These are phyloP conservation scores for Acaromyces ingoldii DNA, from an alignment of 1,284 basidiomycete genomes.

Conservation along the genomic window DNA sequence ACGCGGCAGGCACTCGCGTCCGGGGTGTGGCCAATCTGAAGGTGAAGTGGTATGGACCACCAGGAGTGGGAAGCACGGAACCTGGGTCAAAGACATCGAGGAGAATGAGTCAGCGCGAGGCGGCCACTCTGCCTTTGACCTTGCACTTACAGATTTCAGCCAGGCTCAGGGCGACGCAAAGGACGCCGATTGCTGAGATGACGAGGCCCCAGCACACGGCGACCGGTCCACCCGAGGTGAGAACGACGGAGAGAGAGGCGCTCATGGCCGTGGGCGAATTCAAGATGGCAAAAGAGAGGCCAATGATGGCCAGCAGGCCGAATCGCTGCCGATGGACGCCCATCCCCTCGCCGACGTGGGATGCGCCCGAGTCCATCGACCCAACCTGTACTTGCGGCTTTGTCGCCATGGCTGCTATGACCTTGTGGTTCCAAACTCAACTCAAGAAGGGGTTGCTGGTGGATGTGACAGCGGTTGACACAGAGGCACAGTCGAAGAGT, in stretches of 20 bases:
- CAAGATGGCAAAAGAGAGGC: conserved; percentile 19
- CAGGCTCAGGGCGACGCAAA: conserved; percentile 49
- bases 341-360: no score
- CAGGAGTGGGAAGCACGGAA: conserved; percentile 35
- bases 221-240: conserved; percentile 50
- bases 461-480: no score
- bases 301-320: conserved; percentile 12
- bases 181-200: conserved; percentile 46
- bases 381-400: no score
- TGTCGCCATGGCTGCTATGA: no score
- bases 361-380: no score
- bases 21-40: conserved; percentile 45
- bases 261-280: conserved; percentile 49
- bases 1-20: conserved; percentile 37
- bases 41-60: conserved; percentile 54
- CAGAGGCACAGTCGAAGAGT: no score
- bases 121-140: not conserved
- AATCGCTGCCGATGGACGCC: conserved; percentile 11
- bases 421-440: no score
- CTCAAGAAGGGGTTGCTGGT: no score
- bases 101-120: not conserved
- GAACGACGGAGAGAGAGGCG: conserved; percentile 35
- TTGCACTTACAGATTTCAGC: conserved; percentile 45
- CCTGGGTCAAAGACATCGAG: conserved; percentile 7
- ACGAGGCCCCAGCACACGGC: conserved; percentile 53